These are phyloP conservation scores for Orbilia brochopaga DNA, from an alignment of 2,329 filamentous ascomycete species.

Conservation along the genomic window DNA sequence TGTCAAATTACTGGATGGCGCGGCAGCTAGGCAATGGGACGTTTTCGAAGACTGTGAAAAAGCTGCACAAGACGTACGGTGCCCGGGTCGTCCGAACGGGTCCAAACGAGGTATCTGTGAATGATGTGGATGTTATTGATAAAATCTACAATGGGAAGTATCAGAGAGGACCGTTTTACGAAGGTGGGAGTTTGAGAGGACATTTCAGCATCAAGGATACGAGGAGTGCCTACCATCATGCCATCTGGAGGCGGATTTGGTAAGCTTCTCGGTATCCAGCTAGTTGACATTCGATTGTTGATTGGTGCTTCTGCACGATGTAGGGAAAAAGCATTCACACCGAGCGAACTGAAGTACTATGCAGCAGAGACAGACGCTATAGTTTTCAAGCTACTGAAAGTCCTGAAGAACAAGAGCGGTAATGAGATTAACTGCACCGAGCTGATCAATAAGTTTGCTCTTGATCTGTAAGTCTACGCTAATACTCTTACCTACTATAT, in stretches of 20 bases:
- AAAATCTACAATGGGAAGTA: conserved; percentile 43
- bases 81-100: conserved; percentile 23
- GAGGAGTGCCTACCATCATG: conserved; percentile 34
- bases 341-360: conserved; percentile 28
- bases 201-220: conserved; percentile 24
- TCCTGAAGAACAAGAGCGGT: conserved; percentile 27
- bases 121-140: conserved; percentile 38
- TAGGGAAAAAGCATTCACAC: conserved; percentile 31
- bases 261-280: conserved; percentile 9
- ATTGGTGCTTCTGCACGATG: not conserved
- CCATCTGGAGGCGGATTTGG: conserved; percentile 46
- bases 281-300: not conserved
- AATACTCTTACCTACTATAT: not conserved
- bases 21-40: conserved; percentile 24
- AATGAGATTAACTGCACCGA: conserved; percentile 24
- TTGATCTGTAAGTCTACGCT: conserved; percentile 27
- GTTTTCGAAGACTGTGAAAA: conserved; percentile 35
- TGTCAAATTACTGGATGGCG: conserved; percentile 46
- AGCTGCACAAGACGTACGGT: conserved; percentile 25
- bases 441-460: conserved; percentile 34
- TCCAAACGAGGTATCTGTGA: conserved; percentile 40
- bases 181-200: conserved; percentile 35
- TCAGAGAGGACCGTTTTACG: conserved; percentile 29
- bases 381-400: conserved; percentile 23
- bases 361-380: conserved; percentile 20